Evolutionary conservation across 495 filamentous ascomycete genomes (phyloP).

Genomic region (Penicillium chermesinum): DNA sequence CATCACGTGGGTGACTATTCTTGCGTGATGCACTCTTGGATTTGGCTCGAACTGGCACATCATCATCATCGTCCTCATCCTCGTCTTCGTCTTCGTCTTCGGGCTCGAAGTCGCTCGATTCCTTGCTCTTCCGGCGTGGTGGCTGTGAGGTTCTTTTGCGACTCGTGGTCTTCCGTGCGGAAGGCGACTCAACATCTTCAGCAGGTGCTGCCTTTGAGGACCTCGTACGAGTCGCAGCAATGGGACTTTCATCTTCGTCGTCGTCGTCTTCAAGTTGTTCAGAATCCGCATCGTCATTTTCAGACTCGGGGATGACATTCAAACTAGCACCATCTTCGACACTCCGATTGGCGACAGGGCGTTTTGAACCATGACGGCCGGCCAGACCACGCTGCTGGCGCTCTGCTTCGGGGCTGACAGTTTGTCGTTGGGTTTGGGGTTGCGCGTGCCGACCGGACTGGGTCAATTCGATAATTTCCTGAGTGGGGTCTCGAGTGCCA

Average conservation of each 20-base stretch:
- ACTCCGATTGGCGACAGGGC: conserved; percentile 22
- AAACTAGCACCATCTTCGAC: conserved; percentile 27
- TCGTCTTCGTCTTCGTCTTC: conserved; percentile 56
- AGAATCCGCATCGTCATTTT: conserved; percentile 40
- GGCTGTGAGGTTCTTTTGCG: conserved; percentile 43
- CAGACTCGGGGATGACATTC: conserved; percentile 46
- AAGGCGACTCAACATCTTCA: conserved; percentile 22
- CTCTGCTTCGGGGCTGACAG: conserved; percentile 7
- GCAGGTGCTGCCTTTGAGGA: conserved; percentile 20
- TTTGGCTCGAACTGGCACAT: conserved; percentile 51
- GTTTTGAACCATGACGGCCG: conserved; percentile 26
- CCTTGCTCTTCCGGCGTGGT: conserved; percentile 56
- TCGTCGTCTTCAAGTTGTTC: conserved; percentile 49
- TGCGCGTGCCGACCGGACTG: conserved; percentile 65
- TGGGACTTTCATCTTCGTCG: conserved; percentile 64
- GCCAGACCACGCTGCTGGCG: conserved; percentile 37
- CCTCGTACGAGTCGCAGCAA: conserved; percentile 43
- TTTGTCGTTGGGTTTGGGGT: neutral
- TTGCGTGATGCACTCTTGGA: conserved; percentile 42
- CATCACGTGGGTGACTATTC: conserved; percentile 32
- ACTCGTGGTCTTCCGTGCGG: no score
- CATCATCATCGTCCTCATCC: conserved; percentile 51
- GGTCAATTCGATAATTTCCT: conserved; percentile 60
- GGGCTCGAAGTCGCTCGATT: conserved; percentile 86
- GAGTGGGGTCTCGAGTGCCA: conserved; percentile 52